A percentile compares a stretch with the other conserved stretches of the same genome.
phyloP scores from a whole-genome alignment of 2,329 filamentous ascomycete genomes.

The Cephalotrichum gorgonifer region DNA sequence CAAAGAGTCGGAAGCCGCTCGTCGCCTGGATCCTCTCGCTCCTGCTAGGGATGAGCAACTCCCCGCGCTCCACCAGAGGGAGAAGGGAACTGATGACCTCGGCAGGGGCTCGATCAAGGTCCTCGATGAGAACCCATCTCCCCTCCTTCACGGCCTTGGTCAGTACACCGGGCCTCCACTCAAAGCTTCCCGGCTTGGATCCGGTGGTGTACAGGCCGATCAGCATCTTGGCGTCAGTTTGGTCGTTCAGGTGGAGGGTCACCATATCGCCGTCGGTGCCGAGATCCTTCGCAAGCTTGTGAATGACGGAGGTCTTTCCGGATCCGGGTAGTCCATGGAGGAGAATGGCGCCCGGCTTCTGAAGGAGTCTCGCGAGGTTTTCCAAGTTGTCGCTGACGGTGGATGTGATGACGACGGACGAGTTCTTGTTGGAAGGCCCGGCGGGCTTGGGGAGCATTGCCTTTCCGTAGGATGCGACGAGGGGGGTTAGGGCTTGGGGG shows the following conservation, averaged over 20 bases:
- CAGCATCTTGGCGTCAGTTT: slow-evolving; percentile 94
- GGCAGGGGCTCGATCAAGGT: slow-evolving; percentile 86
- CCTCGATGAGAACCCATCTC: slow-evolving; percentile 94
- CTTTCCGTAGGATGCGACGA: slow-evolving; percentile 55
- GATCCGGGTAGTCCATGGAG: slow-evolving; percentile 75
- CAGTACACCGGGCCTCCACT: slow-evolving; percentile 84
- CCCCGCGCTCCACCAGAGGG: slow-evolving; percentile 84
- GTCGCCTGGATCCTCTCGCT: slow-evolving; percentile 78
- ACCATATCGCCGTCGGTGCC: slow-evolving; percentile 76
- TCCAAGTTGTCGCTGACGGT: slow-evolving; percentile 67
- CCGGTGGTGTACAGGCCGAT: slow-evolving; percentile 91
- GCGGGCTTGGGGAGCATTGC: slow-evolving; percentile 57
- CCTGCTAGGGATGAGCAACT: slow-evolving; percentile 79
- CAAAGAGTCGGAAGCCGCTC: slow-evolving; percentile 80
- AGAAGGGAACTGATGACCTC: slow-evolving; percentile 90
- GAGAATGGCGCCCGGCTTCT: slow-evolving; percentile 60
- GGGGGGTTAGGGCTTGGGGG: slow-evolving; percentile 39
- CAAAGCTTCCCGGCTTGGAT: slow-evolving; percentile 76
- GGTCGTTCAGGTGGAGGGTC: slow-evolving; percentile 92
- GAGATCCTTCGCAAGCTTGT: slow-evolving; percentile 70
- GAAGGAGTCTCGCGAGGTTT: slow-evolving; percentile 56
- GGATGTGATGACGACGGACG: slow-evolving; percentile 53
- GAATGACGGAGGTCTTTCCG: slow-evolving; percentile 81
- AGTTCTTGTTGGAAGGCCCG: slow-evolving; percentile 28
- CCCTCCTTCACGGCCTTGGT: slow-evolving; percentile 92